phyloP scores from a whole-genome alignment of 2,329 filamentous ascomycete species.

The Aspergillus aculeatus region DNA sequence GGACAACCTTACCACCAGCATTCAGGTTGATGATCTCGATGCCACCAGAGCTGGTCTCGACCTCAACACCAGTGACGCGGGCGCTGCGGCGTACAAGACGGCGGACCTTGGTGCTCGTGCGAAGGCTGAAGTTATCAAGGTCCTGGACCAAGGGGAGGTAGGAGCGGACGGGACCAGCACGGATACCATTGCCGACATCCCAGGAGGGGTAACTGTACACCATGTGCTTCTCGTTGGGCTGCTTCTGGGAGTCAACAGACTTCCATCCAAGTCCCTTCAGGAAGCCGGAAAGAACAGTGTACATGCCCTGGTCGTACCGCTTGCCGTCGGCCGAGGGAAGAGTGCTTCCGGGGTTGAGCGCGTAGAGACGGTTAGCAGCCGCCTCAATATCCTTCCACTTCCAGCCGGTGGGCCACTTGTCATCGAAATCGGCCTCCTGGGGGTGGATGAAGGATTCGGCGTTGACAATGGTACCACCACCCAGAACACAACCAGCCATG shows the following conservation, averaged over 20 bases:
- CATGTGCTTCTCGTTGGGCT: constrained; percentile 63
- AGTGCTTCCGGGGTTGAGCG: constrained; percentile 67
- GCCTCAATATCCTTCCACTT: constrained; percentile 60
- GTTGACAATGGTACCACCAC: constrained; percentile 21
- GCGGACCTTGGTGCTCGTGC: constrained; percentile 64
- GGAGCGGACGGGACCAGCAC: constrained; percentile 67
- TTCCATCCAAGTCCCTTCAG: constrained; percentile 62
- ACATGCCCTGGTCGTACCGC: constrained; percentile 64
- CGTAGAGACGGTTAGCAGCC: constrained; percentile 63
- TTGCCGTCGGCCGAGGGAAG: constrained; percentile 64
- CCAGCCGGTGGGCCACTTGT: constrained; percentile 71
- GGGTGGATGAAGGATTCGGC: constrained; percentile 34
- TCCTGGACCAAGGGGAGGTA: constrained; percentile 63
- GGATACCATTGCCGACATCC: constrained; percentile 65
- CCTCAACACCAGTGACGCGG: constrained; percentile 54
- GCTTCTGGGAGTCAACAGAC: constrained; percentile 58
- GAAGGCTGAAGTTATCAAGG: constrained; percentile 64
- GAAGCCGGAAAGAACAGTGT: constrained; percentile 59
- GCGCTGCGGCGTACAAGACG: constrained; percentile 62
- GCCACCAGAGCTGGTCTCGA: constrained; percentile 14
- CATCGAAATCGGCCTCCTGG: constrained; percentile 64
- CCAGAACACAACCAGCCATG: constrained; percentile 21
- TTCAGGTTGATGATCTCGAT: constrained; percentile 65
- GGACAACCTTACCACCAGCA: constrained; percentile 62
- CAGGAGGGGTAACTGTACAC: constrained; percentile 63